Conservation (phyloP, 495 filamentous ascomycete species). For the Echria macrotheca region DNA sequence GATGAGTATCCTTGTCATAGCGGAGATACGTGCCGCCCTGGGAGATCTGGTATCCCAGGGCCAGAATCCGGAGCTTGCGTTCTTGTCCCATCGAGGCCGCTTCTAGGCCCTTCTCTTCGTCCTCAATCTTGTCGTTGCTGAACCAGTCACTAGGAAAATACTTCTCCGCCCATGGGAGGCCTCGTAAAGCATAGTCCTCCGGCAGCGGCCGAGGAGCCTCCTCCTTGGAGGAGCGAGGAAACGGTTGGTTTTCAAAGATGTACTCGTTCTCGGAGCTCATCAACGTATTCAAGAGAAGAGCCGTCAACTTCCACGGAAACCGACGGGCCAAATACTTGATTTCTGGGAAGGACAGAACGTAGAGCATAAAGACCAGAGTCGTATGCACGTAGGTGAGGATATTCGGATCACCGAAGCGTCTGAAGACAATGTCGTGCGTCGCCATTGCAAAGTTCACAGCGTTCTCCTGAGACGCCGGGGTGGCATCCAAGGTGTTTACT, state of each 20-base stretch:
- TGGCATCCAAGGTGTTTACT: too few species aligned
- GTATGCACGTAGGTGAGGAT: constrained; percentile 64
- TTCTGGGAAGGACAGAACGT: constrained; percentile 46
- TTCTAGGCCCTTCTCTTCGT: constrained; percentile 73
- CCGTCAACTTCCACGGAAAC: constrained; percentile 64
- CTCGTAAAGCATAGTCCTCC: constrained; percentile 79
- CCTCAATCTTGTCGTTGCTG: constrained; percentile 59
- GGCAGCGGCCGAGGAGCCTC: constrained; percentile 55
- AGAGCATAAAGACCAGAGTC: constrained; percentile 62
- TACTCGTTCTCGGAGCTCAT: constrained; percentile 36
- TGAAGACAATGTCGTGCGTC: constrained; percentile 49
- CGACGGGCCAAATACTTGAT: constrained; percentile 34
- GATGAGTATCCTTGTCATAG: constrained; percentile 26
- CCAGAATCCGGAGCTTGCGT: constrained; percentile 68
- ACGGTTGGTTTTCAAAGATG: constrained; percentile 43
- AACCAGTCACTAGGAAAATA: constrained; percentile 74
- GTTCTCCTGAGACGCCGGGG: too few species aligned
- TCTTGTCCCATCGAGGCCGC: constrained; percentile 56
- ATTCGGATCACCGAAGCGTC: constrained; percentile 56
- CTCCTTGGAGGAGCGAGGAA: constrained; percentile 50
- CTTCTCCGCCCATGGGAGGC: constrained; percentile 62
- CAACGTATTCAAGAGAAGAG: constrained; percentile 62
- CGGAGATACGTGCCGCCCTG: constrained; percentile 28
- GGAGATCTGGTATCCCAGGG: constrained; percentile 55
- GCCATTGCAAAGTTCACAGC: constrained; percentile 24